Conservation (phyloP, 1,139 yeast genomes). For the Kodamaea anthophila region DNA sequence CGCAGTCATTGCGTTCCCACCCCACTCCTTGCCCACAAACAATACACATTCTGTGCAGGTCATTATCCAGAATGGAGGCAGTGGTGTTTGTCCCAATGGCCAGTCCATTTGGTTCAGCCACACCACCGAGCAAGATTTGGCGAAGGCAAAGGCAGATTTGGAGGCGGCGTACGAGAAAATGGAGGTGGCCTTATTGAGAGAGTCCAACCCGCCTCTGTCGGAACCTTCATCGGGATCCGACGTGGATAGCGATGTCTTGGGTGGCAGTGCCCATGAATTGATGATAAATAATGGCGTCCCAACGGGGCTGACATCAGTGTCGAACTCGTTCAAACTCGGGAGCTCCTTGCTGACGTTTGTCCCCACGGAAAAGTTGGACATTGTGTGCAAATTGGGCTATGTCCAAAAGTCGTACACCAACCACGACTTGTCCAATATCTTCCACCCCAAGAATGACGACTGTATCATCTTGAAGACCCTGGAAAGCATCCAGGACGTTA, state of each 20-base stretch:
- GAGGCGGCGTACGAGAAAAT: slow-evolving; percentile 75
- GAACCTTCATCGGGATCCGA: slow-evolving; percentile 19
- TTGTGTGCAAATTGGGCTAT: slow-evolving; percentile 71
- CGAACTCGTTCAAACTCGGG: slow-evolving; percentile 81
- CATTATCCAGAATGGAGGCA: slow-evolving; percentile 78
- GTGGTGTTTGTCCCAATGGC: slow-evolving; percentile 85
- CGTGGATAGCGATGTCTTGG: slow-evolving; percentile 45
- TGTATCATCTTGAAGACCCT: slow-evolving; percentile 28
- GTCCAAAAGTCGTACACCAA: slow-evolving; percentile 61
- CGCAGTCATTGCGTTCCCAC: slow-evolving; percentile 92
- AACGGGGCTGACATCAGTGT: slow-evolving; percentile 22
- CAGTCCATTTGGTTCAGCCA: slow-evolving; percentile 89
- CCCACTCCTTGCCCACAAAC: slow-evolving; percentile 61
- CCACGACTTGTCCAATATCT: slow-evolving; percentile 36
- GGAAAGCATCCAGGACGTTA: slow-evolving; percentile 31
- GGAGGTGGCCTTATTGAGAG: slow-evolving; percentile 76
- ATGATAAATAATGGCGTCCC: slow-evolving; percentile 43
- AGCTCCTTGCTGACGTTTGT: slow-evolving; percentile 78
- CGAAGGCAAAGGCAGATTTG: slow-evolving; percentile 65
- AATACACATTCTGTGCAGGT: slow-evolving; percentile 78
- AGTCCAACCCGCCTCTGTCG: slow-evolving; percentile 39
- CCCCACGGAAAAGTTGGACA: slow-evolving; percentile 73
- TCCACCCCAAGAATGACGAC: slow-evolving; percentile 22
- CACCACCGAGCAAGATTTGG: slow-evolving; percentile 63
- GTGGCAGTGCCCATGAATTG: slow-evolving; percentile 49